phyloP scores from a whole-genome alignment of 1,139 yeast genomes.

The Geotrichum klebahnii region DNA sequence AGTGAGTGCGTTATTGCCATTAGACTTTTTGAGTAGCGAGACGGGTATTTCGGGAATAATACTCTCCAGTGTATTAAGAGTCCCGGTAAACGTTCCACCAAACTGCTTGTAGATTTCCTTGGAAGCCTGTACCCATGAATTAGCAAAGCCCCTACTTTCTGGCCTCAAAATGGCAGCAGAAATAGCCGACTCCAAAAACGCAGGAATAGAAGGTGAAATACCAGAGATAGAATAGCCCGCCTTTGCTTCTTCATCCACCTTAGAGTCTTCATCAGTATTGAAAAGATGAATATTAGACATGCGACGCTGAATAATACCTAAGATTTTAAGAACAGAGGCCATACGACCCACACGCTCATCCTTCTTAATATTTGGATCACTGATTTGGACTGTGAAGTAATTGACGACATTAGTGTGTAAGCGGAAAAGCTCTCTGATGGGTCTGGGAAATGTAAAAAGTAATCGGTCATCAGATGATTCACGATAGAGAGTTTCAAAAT shows the following conservation, averaged over 20 bases:
- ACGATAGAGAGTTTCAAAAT: slow-evolving; percentile 57
- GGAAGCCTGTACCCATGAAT: slow-evolving; percentile 62
- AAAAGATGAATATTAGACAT: slow-evolving; percentile 64
- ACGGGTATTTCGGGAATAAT: slow-evolving; percentile 43
- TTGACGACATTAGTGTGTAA: slow-evolving; percentile 64
- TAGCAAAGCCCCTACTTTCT: slow-evolving; percentile 65
- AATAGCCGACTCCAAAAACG: slow-evolving; percentile 79
- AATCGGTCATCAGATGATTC: slow-evolving; percentile 16
- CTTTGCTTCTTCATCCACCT: slow-evolving; percentile 27
- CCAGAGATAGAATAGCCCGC: slow-evolving; percentile 30
- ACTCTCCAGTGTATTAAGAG: slow-evolving; percentile 26
- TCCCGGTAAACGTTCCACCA: slow-evolving; percentile 21
- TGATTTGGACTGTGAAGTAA: slow-evolving; percentile 61
- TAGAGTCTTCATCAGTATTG: slow-evolving; percentile 36
- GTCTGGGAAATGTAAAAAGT: slow-evolving; percentile 61
- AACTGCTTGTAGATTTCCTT: slow-evolving; percentile 36
- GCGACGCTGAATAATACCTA: slow-evolving; percentile 63
- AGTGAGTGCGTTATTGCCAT: slow-evolving; percentile 40
- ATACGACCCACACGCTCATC: slow-evolving; percentile 67
- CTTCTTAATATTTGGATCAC: slow-evolving; percentile 49
- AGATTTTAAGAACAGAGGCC: slow-evolving; percentile 62
- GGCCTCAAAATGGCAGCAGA: slow-evolving; percentile 74
- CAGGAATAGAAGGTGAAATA: slow-evolving; percentile 62
- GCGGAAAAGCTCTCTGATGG: slow-evolving; percentile 62
- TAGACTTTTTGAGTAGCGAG: slow-evolving; percentile 17